Conservation (phyloP, 768 basidiomycete genomes). For the Asterophora parasitica region DNA sequence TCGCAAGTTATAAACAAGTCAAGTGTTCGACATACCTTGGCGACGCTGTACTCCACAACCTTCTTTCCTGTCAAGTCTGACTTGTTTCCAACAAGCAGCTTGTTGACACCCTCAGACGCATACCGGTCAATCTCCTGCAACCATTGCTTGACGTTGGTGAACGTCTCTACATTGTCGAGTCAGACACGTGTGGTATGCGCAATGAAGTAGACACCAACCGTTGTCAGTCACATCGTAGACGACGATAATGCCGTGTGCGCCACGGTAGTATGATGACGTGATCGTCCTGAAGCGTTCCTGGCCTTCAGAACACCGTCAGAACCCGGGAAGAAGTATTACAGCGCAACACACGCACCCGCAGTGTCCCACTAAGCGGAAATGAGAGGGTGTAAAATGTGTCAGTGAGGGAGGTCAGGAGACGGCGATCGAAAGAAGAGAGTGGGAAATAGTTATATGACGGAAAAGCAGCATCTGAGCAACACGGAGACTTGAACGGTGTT, state of each 20-base stretch:
- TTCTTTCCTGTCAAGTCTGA: constrained; percentile 97
- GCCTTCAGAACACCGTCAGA: constrained; percentile 39
- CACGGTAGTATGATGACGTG: constrained; percentile 99
- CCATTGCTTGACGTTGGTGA: constrained; percentile 95
- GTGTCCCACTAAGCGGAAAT: constrained; percentile 83
- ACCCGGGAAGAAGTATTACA: constrained; percentile 2
- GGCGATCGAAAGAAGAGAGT: background rate
- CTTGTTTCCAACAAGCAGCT: constrained; percentile 97
- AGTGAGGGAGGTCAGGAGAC: constrained; percentile 12
- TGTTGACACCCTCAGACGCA: constrained; percentile 98
- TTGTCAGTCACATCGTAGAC: constrained; percentile 99
- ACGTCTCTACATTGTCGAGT: constrained; percentile 63
- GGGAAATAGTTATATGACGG: background rate
- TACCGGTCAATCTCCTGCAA: constrained; percentile 91
- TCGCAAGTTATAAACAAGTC: background rate
- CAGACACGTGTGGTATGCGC: background rate
- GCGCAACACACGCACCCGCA: constrained; percentile 53
- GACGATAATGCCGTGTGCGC: constrained; percentile 96
- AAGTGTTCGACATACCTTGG: constrained; percentile 53
- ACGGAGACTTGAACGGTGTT: too few species aligned
- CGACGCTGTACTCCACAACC: constrained; percentile 84
- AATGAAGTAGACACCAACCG: constrained; percentile 37
- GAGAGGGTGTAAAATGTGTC: constrained; percentile 20
- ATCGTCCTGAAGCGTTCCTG: constrained; percentile 99
- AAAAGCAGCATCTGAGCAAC: background rate